These are phyloP conservation scores for Hyaloperonospora brassicae DNA, from an alignment of 352 stramenopile species.

Conservation along the genomic window DNA sequence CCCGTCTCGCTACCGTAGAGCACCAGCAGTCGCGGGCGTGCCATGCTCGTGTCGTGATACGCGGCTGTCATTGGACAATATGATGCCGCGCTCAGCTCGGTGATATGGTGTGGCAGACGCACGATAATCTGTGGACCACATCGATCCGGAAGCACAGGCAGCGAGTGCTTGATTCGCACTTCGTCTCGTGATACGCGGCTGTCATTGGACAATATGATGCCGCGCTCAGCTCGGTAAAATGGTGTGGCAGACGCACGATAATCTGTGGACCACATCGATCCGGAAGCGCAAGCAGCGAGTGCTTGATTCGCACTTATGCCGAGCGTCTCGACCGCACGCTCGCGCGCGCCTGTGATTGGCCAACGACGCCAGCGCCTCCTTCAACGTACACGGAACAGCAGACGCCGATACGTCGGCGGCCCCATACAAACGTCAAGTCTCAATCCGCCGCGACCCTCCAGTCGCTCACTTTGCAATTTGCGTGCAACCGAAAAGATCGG, in stretches of 20 bases:
- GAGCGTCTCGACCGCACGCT: conserved; percentile 7
- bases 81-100: too few relatives aligned
- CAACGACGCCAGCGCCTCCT: not conserved
- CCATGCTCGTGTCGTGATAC: too few relatives aligned
- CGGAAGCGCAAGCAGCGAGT: conserved; percentile 4
- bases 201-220: too few relatives aligned
- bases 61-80: too few relatives aligned
- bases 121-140: not conserved
- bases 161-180: too few relatives aligned
- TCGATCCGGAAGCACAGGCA: not conserved
- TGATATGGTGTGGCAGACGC: not conserved
- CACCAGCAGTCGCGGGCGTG: conserved; percentile 52
- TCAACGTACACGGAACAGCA: too few relatives aligned
- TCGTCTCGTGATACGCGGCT: too few relatives aligned
- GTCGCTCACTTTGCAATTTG: conserved; percentile 29
- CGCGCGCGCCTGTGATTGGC: conserved; percentile 4
- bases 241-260: too few relatives aligned
- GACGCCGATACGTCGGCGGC: too few relatives aligned
- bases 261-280: too few relatives aligned
- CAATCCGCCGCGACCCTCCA: too few relatives aligned
- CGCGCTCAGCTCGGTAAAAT: too few relatives aligned
- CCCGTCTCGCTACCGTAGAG: conserved; percentile 89
- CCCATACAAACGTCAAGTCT: conserved; percentile 16
- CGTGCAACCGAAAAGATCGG: conserved; percentile 1
- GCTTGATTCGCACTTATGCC: not conserved